phyloP scores from a whole-genome alignment of 1,139 yeast species.

The Suhomyces guaymorum region DNA sequence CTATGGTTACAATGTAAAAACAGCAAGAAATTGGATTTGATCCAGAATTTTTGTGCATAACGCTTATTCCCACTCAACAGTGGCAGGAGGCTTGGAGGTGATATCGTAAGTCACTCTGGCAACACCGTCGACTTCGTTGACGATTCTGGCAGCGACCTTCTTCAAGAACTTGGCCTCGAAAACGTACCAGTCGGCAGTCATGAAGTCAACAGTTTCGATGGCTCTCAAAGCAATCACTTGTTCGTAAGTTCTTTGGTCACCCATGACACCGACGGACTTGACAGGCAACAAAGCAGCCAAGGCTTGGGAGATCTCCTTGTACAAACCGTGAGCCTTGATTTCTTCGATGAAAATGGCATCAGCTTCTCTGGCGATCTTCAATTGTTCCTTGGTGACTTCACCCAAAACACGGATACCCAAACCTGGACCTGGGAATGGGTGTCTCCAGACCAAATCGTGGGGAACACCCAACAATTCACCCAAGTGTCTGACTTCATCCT shows the following conservation, averaged over 20 bases:
- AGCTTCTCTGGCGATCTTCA: conserved; percentile 95
- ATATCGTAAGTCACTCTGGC: conserved; percentile 98
- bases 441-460: conserved; percentile 98
- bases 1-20: too few species aligned
- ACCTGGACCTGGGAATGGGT: conserved; percentile 99
- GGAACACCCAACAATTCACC: conserved; percentile 96
- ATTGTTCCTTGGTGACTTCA: conserved; percentile 90
- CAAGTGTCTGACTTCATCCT: conserved; percentile 95
- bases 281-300: conserved; percentile 97
- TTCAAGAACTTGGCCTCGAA: conserved; percentile 92
- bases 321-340: conserved; percentile 88
- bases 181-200: conserved; percentile 99
- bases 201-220: conserved; percentile 94
- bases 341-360: conserved; percentile 95
- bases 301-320: conserved; percentile 93
- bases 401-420: conserved; percentile 97
- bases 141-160: conserved; percentile 92
- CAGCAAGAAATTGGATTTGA: too few species aligned
- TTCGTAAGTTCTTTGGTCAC: conserved; percentile 98
- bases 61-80: conserved; percentile 95
- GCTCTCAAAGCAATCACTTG: conserved; percentile 99
- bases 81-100: conserved; percentile 98
- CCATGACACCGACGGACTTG: conserved; percentile 99
- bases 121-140: conserved; percentile 97
- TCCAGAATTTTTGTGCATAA: conserved; percentile 1